Conservation (phyloP, 2,329 filamentous ascomycete genomes). For the Clarireedia homoeocarpa region DNA sequence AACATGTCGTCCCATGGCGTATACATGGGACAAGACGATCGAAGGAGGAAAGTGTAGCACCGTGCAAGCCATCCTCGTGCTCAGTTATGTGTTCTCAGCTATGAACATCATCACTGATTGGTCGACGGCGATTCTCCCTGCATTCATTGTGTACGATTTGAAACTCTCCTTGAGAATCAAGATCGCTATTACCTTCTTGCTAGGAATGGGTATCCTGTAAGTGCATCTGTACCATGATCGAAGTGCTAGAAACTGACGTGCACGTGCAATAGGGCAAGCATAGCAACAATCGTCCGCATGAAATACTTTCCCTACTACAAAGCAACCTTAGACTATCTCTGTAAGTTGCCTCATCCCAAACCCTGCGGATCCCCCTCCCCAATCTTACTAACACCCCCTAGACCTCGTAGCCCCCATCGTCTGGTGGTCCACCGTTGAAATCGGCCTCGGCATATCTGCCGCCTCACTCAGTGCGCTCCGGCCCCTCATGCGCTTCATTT, state of each 20-base stretch:
- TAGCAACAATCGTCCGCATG: conserved; percentile 1
- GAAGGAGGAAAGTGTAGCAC: conserved; percentile 1
- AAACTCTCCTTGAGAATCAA: neutral
- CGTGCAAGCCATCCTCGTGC: conserved; percentile 1
- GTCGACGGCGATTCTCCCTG: neutral
- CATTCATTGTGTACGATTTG: conserved; percentile 1
- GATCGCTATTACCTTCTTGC: neutral
- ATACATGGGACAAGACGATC: conserved; percentile 4
- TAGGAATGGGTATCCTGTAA: conserved; percentile 3
- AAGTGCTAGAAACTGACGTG: neutral
- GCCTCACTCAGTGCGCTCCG: neutral
- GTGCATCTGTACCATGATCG: neutral
- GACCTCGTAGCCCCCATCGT: conserved; percentile 1
- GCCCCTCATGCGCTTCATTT: neutral
- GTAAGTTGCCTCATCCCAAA: neutral
- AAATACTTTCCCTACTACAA: conserved; percentile 2
- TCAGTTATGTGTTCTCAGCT: conserved; percentile 1
- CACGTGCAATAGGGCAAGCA: neutral
- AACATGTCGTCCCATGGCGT: conserved; percentile 4
- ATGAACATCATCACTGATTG: conserved; percentile 4
- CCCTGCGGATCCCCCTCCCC: neutral
- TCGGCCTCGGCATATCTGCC: neutral
- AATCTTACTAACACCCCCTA: neutral
- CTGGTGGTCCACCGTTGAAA: conserved; percentile 2
- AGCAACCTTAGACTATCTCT: neutral